Evolutionary conservation across 2,329 filamentous ascomycete species (phyloP), one percentile per base, ranked within the genome.

Genomic region (Colletotrichum kahawae): DNA sequence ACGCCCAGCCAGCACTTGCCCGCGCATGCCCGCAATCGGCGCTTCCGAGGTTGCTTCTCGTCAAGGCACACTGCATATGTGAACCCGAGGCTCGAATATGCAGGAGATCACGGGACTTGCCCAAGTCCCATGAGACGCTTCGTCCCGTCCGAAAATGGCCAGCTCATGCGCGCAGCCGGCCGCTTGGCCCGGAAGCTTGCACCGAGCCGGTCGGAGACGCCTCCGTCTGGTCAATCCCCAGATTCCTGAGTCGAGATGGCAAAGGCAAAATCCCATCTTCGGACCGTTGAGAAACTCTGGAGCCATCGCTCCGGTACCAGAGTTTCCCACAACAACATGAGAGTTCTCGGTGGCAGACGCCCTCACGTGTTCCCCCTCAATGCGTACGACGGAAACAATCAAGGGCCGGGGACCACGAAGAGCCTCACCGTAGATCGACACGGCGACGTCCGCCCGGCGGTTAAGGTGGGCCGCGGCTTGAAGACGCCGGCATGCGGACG

Each of bases 211-310:
- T 27, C 60, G 48, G 29, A 36, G 38, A 27, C 38, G 24, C 16
- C 33, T 18, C 34, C n/a, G 38, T 21, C 43, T 60, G 54, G 43
- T 59, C 24, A 56, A 56, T 27, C 67, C 18, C 9, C 31, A 48
- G 9, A 13, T 54, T 24, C 31, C 27, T 59, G 43, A 36, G 33
- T 59, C 43, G 16, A 29, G 14, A 72, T 72, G 68, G 68, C 31
- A 63, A 67, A 75, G 18, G 43, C 56, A 57, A 57, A 66, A 63
- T 51, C 27, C 67, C 63, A 71, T 75, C 13, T 29, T 63, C 63
- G 18, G 24, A 57, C 34, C 63, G 68, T 72, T 67, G 63, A 54
- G 38, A 67, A 75, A 71, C 54, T 70, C 65, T 71, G 72, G 72
- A 72, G 18, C 18, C 38, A 31, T 54, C 18, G 34, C 68, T 71